A percentile compares a stretch with the other conserved stretches of the same genome.
Conservation (phyloP, 441 rosid species). For the Sinapis alba region DNA sequence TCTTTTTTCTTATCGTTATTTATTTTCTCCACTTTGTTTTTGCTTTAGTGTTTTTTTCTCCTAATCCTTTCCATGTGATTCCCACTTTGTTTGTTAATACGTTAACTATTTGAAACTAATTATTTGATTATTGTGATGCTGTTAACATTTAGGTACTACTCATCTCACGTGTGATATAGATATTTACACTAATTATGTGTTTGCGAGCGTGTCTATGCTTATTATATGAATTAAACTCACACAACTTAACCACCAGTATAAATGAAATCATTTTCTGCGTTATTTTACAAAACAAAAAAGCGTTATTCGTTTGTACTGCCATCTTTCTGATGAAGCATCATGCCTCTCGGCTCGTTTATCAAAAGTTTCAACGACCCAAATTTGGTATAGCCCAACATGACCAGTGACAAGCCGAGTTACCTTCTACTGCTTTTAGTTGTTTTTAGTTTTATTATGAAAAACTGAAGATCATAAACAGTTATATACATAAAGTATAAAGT, state of each 20-base stretch:
- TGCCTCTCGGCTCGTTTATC: slow-evolving; percentile 9
- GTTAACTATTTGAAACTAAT: slow-evolving; percentile 7
- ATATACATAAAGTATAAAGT: neutral
- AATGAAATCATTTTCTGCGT: neutral
- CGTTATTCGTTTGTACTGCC: slow-evolving; percentile 1
- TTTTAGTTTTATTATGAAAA: neutral
- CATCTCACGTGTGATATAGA: slow-evolving; percentile 4
- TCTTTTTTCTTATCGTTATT: slow-evolving; percentile 25
- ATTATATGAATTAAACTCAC: neutral
- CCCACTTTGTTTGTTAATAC: slow-evolving; percentile 23
- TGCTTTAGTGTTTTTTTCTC: slow-evolving; percentile 14
- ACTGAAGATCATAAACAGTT: neutral
- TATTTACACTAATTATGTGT: neutral
- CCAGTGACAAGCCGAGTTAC: slow-evolving; percentile 17
- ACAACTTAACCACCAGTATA: neutral
- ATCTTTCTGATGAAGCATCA: neutral
- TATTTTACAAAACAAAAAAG: too few species aligned
- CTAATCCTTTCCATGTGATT: slow-evolving; percentile 27
- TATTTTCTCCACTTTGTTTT: slow-evolving; percentile 14
- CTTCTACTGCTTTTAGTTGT: neutral
- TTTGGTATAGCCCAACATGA: slow-evolving; percentile 6
- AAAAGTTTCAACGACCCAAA: neutral
- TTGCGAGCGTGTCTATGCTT: neutral
- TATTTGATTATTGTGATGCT: slow-evolving; percentile 16
- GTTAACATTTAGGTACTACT: slow-evolving; percentile 2